Evolutionary conservation across 83 land plant species (phyloP), one percentile per base, ranked within the genome.

Genomic region (Picea abies): DNA sequence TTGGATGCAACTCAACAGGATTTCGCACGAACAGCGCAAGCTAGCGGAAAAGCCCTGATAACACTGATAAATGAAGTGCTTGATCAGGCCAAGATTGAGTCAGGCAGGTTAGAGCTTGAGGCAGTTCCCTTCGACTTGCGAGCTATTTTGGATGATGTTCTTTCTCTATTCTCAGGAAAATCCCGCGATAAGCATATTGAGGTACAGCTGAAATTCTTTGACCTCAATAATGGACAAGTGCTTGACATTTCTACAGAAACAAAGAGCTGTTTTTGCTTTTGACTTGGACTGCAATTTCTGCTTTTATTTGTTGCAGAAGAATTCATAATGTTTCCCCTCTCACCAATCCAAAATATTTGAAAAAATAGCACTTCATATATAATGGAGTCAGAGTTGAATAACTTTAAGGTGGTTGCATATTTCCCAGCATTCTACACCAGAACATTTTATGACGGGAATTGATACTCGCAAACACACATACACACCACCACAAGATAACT

Each of bases 11-110:
- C 90, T 15, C 97, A 95, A 79, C 88, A 84, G 80, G 95, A 93
- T 85, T 95, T 86, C 83, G 95, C 88, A 3, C 79, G 86, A 76
- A 93, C 97, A 80, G 95, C 97, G 20, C 95, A 89, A 39, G 95
- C 72, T 6, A 93, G 96, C 88, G 97, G 97, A 61, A 91, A 90
- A 78, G 88, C 87, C 75, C 76, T 95, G 15, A 87, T 95, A 14
- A 88, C 94, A 19, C 89, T 95, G 8, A 94, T 95, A 81, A 95
- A 94, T 85, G 93, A 90, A 82, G 93, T 95, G 60, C 85, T 95
- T 15, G 98, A 95, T 76, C 95, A 94, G 80, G 96, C 98, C 11
- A 95, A 92, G 81, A 94, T 94, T 78, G 98, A 94, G 82, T 90
- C 96, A 8, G 96, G 97, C 1, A 92, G 85, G 75, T 90, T 95